Evolutionary conservation across 2,329 filamentous ascomycete genomes (phyloP), one percentile per base, ranked within the genome.

Genomic region (Paecilomyces niveus): DNA sequence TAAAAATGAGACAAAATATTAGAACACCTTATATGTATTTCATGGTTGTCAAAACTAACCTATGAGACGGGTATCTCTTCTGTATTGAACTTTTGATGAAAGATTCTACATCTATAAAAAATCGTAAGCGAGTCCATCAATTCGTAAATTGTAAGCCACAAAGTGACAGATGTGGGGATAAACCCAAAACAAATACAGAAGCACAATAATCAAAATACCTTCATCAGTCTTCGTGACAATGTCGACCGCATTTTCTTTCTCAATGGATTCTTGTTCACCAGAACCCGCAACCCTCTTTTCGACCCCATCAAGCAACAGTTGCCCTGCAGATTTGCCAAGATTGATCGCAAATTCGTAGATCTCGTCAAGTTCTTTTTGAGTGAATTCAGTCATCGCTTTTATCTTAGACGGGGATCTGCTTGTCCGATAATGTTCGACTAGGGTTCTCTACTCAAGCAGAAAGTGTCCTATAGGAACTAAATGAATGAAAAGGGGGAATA

Each of bases 221-320:
- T 88, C 82, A 68, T 92, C 89, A 0, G 87, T 89, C 74, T 90
- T 84, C 9, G 88, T 92, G 21, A 92, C 89, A 61, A 92, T 83
- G 70, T 92, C 89, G 10, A 92, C 89, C 1, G 88, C 82, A 68
- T 84, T 90, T 63, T 89, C 85, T 71, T 92, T 92, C 73, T 91
- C 87, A 7, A 79, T 74, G 57, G 82, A 79, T 1, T 66, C 65
- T 60, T 80, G 72, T 51, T 70, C 67, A 55, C 59, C 71, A 15
- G 68, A 66, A 39, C 74, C 76, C 9, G 73, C 75, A 64, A 82
- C 83, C 33, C 86, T 80, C 62, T 79, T 70, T 62, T 82, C 78
- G n/a, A 86, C 83, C 11, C 83, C 85, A 54, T 85, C 80, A 69
- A 89, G 82, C 50, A 92, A 79, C 67, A 89, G 80, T 57, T 82